Evolutionary conservation across 2,329 filamentous ascomycete genomes (phyloP).

Genomic region (Tolypocladium tundrense): DNA sequence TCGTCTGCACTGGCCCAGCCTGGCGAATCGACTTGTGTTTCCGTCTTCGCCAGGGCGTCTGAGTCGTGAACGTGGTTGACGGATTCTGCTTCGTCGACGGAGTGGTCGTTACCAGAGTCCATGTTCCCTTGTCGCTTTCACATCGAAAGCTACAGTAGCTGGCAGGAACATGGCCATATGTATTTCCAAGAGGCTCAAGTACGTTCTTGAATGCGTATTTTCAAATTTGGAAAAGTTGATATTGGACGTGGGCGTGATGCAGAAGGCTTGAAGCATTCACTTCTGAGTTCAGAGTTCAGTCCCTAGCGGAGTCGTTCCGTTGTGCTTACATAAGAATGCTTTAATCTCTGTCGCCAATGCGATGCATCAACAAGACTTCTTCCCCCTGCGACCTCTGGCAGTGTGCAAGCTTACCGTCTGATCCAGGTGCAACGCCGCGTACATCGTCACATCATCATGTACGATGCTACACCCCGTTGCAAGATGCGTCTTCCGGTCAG

Average conservation of each 20-base stretch:
- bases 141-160: slow-evolving; percentile 8
- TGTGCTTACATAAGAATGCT: not conserved
- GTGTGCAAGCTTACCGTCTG: not conserved
- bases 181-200: not conserved
- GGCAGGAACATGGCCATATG: slow-evolving; percentile 1
- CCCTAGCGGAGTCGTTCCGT: not conserved
- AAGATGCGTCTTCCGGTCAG: slow-evolving; percentile 16
- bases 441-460: slow-evolving; percentile 17
- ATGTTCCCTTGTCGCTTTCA: slow-evolving; percentile 15
- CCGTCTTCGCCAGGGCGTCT: not conserved
- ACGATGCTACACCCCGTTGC: slow-evolving; percentile 22
- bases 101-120: slow-evolving; percentile 16
- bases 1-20: not conserved
- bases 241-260: not conserved
- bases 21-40: not conserved
- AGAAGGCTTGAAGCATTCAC: not conserved
- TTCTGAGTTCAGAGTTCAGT: not conserved
- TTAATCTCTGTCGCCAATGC: not conserved
- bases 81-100: slow-evolving; percentile 3
- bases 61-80: not conserved
- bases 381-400: not conserved
- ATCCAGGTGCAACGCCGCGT: not conserved
- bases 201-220: no score
- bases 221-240: not conserved
- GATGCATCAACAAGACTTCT: not conserved